Base-by-base conservation (phyloP, 2,329 filamentous ascomycete species). In the Claviceps spartinae region DNA sequence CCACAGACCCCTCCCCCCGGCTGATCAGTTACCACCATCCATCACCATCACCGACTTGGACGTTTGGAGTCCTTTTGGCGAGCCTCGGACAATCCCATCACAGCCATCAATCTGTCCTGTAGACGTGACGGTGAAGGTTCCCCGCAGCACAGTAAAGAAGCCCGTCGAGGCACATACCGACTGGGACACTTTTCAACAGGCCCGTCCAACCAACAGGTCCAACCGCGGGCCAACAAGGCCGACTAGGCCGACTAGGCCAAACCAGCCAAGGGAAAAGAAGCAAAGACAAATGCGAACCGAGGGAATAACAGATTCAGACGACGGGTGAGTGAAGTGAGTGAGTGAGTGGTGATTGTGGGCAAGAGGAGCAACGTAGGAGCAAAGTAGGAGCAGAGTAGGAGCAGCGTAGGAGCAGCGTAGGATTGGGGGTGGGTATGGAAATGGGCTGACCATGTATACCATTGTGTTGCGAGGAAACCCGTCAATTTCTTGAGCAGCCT, bases 371-470 rank as follows among this genome's bases (percentile, higher is more conserved):
- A 50, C 61, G 64, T 63, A 59, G 55, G 59, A 53, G 30, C 22
- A 44, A 13, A 11, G 42, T 44, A 59, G n/a, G n/a, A n/a, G 18
- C 18, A 18, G 18, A 18, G 18, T 18, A 18, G 63, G 64, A 66
- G 60, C 57, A 58, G 51, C 61, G 64, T 63, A 59, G 55, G 59
- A 53, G 30, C 42, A 44, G 42, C 42, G 42, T 44, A 59, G 63
- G 64, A 66, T 63, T 59, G 58, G 55, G 57, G 62, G 64, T 67
- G 65, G 65, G 56, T 64, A 62, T 60, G 56, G 54, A 53, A 65
- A 50, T 59, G 58, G 62, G 61, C 63, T 62, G 64, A 61, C 61
- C 57, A 57, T 59, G 59, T 58, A 34, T 34, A 62, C 48, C 44
- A 24, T 43, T 22, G n/a, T 49, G 16, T 48, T 50, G 30, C 40